phyloP scores from a whole-genome alignment of 306 rosid species.

The Hippophae gyantsensis region DNA sequence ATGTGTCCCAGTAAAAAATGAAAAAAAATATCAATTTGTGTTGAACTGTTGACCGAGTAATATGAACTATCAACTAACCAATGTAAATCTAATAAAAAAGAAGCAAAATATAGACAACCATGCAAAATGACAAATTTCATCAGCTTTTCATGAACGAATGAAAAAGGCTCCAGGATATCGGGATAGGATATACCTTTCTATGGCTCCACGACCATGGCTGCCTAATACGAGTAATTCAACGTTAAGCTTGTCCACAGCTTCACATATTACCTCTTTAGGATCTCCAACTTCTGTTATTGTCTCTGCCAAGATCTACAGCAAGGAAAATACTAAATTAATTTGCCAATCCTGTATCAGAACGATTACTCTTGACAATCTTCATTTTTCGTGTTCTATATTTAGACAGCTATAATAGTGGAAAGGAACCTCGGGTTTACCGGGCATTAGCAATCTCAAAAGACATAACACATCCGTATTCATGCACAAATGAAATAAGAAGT shows the following conservation, averaged over 20 bases:
- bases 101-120: background rate
- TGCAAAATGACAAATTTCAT: background rate
- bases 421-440: too few relatives aligned
- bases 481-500: too few relatives aligned
- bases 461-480: too few relatives aligned
- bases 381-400: background rate
- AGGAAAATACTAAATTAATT: background rate
- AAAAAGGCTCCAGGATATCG: background rate
- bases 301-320: slow-evolving; percentile 23
- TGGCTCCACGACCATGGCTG: slow-evolving; percentile 30
- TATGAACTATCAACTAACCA: background rate
- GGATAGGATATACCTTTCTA: slow-evolving; percentile 15
- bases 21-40: too few relatives aligned
- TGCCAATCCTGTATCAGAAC: background rate
- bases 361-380: background rate
- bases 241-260: slow-evolving; percentile 26
- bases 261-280: slow-evolving; percentile 28
- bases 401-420: background rate
- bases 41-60: too few relatives aligned
- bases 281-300: slow-evolving; percentile 25
- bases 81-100: background rate
- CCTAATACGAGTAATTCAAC: slow-evolving; percentile 34
- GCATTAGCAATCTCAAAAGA: too few relatives aligned
- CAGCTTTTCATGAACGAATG: too few relatives aligned
- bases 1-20: too few relatives aligned